phyloP scores from a whole-genome alignment of 139 green algal genomes.

The Cymbomonas tetramitiformis region DNA sequence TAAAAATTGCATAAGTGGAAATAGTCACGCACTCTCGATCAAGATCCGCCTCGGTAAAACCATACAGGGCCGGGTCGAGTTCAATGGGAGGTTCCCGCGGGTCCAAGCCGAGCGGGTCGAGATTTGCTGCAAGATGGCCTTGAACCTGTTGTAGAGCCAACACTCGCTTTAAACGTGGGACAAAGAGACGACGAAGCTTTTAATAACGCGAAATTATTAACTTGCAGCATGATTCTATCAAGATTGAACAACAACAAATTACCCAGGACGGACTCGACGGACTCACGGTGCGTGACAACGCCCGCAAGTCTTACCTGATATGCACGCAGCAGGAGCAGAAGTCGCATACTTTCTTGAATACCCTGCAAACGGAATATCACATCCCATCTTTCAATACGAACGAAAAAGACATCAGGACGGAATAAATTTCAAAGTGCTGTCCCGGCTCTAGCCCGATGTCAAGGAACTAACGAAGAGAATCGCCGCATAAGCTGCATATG shows the following conservation, averaged over 20 bases:
- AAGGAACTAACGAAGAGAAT: background rate
- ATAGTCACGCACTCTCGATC: conserved; percentile 78
- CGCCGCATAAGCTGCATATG: background rate
- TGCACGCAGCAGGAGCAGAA: conserved; percentile 78
- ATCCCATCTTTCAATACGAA: background rate
- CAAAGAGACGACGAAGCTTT: background rate
- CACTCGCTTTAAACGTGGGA: background rate
- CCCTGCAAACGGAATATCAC: conserved; percentile 59
- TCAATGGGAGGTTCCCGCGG: conserved; percentile 24
- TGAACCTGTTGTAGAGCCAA: conserved; percentile 44
- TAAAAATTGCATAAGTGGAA: background rate
- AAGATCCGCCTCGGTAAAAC: conserved; percentile 82
- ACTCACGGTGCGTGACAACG: background rate
- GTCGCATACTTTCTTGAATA: conserved; percentile 82
- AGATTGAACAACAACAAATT: background rate
- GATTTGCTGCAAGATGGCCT: conserved; percentile 60
- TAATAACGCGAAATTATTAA: background rate
- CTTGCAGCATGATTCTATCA: background rate
- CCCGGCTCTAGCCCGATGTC: background rate
- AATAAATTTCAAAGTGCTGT: background rate
- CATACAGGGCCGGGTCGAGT: conserved; percentile 76
- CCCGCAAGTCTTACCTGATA: conserved; percentile 62
- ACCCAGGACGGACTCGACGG: background rate
- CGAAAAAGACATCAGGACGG: background rate
- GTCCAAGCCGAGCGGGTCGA: conserved; percentile 80